A percentile compares a stretch with the other conserved stretches of the same genome.
These are phyloP conservation scores for Epichloe baconii DNA, from an alignment of 2,329 filamentous ascomycete species.

Conservation along the genomic window DNA sequence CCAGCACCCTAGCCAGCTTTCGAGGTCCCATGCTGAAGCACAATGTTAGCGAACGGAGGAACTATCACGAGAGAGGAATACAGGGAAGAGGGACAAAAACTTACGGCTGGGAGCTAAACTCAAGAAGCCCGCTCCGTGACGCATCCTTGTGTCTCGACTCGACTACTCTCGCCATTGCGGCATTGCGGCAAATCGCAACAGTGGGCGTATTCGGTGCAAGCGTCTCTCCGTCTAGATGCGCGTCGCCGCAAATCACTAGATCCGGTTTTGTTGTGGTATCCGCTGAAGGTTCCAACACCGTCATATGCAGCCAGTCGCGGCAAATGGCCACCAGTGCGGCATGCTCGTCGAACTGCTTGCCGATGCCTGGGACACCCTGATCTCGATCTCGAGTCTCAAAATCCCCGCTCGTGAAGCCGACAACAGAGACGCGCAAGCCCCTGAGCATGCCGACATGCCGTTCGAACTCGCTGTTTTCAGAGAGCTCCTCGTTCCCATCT, in stretches of 20 bases:
- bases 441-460: constrained; percentile 15
- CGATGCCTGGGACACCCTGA: neutral
- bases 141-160: neutral
- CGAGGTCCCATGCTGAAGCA: constrained; percentile 20
- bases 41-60: neutral
- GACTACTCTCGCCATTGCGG: constrained; percentile 13
- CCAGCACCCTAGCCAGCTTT: constrained; percentile 14
- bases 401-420: constrained; percentile 10
- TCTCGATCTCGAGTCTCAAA: neutral
- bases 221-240: neutral
- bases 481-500: neutral
- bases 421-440: constrained; percentile 17
- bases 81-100: constrained; percentile 7
- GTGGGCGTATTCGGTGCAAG: constrained; percentile 9
- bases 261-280: constrained; percentile 11
- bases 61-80: neutral
- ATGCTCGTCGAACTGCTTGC: neutral
- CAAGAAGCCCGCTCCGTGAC: constrained; percentile 11
- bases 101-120: constrained; percentile 26
- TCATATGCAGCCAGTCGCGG: constrained; percentile 19
- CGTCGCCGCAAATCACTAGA: constrained; percentile 12
- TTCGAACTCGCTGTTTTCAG: constrained; percentile 9
- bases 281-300: constrained; percentile 11
- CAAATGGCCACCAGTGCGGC: constrained; percentile 14
- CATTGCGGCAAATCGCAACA: constrained; percentile 22